phyloP scores from a whole-genome alignment of 345 rosid species.

The Hibiscus tridactylites region DNA sequence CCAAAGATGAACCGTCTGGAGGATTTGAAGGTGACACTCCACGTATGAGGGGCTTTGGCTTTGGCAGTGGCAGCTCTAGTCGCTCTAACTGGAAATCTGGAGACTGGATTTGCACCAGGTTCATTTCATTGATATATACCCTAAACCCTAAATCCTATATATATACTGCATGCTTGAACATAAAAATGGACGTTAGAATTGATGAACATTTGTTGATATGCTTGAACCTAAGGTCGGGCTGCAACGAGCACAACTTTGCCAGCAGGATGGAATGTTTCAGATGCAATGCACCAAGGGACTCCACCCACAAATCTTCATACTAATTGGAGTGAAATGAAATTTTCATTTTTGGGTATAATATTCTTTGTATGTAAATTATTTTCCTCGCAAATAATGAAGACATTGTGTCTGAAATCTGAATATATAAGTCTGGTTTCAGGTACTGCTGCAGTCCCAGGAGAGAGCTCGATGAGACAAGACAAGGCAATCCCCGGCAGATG shows the following conservation, averaged over 20 bases:
- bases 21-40: slow-evolving; percentile 27
- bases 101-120: slow-evolving; percentile 80
- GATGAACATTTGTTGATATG: background rate
- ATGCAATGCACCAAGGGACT: slow-evolving; percentile 84
- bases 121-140: background rate
- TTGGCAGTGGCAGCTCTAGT: slow-evolving; percentile 28
- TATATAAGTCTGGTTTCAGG: slow-evolving; percentile 6
- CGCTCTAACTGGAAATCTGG: slow-evolving; percentile 80
- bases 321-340: slow-evolving; percentile 7
- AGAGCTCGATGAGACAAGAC: slow-evolving; percentile 7
- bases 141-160: background rate
- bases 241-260: slow-evolving; percentile 91
- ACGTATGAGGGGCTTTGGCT: slow-evolving; percentile 29
- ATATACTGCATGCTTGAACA: background rate
- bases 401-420: background rate
- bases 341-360: slow-evolving; percentile 13
- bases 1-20: slow-evolving; percentile 34
- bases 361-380: background rate
- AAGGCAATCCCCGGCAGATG: background rate
- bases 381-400: background rate
- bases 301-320: slow-evolving; percentile 27
- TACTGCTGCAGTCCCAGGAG: slow-evolving; percentile 4
- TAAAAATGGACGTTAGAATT: background rate
- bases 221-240: slow-evolving; percentile 44
- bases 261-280: slow-evolving; percentile 84